Conservation (phyloP, 1,284 basidiomycete genomes). For the Sporisorium graminicola region DNA sequence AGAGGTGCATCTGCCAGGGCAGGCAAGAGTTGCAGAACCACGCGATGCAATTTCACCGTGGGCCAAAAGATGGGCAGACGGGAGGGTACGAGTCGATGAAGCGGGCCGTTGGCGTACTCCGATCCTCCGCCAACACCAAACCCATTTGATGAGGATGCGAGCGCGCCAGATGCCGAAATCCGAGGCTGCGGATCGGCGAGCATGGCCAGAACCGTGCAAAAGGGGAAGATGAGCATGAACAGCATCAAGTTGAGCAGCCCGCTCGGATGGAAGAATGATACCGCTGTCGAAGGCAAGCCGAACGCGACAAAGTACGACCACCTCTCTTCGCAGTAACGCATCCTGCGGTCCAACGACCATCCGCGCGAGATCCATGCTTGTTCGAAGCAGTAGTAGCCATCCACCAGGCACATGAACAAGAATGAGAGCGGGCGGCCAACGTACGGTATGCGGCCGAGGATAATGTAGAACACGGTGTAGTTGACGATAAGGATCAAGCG, state of each 20-base stretch:
- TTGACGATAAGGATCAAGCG: constrained; percentile 61
- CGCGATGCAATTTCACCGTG: constrained; percentile 54
- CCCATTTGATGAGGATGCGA: constrained; percentile 30
- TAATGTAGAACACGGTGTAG: constrained; percentile 57
- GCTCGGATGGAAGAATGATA: constrained; percentile 68
- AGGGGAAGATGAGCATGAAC: constrained; percentile 68
- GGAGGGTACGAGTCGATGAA: constrained; percentile 57
- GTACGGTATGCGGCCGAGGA: constrained; percentile 57
- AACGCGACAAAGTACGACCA: constrained; percentile 69
- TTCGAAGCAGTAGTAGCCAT: constrained; percentile 69
- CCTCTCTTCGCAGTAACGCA: constrained; percentile 66
- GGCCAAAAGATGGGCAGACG: constrained; percentile 67
- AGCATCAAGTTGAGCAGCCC: constrained; percentile 67
- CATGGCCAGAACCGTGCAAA: constrained; percentile 66
- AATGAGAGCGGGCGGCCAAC: constrained; percentile 60
- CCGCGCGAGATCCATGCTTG: constrained; percentile 66
- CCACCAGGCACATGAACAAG: constrained; percentile 65
- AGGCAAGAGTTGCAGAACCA: constrained; percentile 31
- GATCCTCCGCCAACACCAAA: constrained; percentile 22
- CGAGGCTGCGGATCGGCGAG: constrained; percentile 63
- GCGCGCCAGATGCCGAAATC: constrained; percentile 43
- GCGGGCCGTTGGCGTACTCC: constrained; percentile 29
- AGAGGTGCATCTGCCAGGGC: constrained; percentile 24
- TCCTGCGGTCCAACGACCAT: constrained; percentile 52
- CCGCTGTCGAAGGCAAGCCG: constrained; percentile 64